Evolutionary conservation across 257 asterid species (phyloP), one percentile per base, ranked within the genome.

Genomic region (Phtheirospermum japonicum): DNA sequence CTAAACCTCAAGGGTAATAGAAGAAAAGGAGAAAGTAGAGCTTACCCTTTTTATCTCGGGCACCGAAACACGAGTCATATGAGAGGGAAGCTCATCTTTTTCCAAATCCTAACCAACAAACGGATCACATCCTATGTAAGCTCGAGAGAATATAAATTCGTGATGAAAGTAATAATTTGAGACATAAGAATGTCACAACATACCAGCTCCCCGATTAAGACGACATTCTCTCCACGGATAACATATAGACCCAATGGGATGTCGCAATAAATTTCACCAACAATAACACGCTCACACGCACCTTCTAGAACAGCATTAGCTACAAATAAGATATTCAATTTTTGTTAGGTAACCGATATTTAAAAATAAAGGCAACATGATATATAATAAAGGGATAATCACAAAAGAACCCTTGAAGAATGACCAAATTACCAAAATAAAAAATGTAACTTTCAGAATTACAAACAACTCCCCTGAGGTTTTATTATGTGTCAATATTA

Each of bases 261-360:
- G 77, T 93, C 99, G 64, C 96, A 89, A 71, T 80, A 93, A 13
- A 83, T 82, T 37, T 87, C 87, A 31, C 97, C 99, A 51, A 89
- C 97, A 76, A 93, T 93, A 36, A 83, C 89, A 67, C 96, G 96
- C 68, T 93, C 96, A 50, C 95, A 87, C 14, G 99, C 93, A 53
- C 92, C 89, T 84, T 93, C 97, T 68, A 93, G 91, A 66, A 93
- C 97, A 62, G 90, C 97, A 78, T 93, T 93, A 57, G 97, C 99
- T 93, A 66, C 77, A 67, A 4, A 34, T 23, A 39, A 55, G 14
- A 63, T 30, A 17, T 18, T 18, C 49, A 36, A 20, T 50, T 50
- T 4, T 50, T 20, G 30, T 19, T 50, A 20, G 33, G 19, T 50
- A 50, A 2, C 6, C 2, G 9, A 19, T 50, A 48, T 1, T 14